Evolutionary conservation across 2,329 filamentous ascomycete species (phyloP).

Genomic region (Fusarium nematophilum): DNA sequence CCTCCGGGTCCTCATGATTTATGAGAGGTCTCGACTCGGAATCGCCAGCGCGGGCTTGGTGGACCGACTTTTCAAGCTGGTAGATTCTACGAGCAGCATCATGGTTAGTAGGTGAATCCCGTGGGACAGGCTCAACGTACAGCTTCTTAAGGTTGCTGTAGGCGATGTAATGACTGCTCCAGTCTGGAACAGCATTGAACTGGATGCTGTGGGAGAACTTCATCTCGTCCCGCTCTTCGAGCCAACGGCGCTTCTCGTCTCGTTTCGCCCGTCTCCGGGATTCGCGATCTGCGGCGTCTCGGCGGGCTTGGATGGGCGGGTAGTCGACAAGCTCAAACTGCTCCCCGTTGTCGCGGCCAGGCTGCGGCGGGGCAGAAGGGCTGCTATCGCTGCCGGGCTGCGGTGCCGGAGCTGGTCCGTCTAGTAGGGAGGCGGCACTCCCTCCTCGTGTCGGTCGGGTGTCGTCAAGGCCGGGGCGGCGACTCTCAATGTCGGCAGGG

Average conservation of each 20-base stretch:
- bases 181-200: conserved; percentile 99
- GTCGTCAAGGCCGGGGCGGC: conserved; percentile 31
- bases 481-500: conserved; percentile 31
- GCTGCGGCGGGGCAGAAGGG: conserved; percentile 3
- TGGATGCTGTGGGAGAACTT: conserved; percentile 99
- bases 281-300: conserved; percentile 47
- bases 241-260: conserved; percentile 73
- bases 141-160: conserved; percentile 99
- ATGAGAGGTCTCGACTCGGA: conserved; percentile 89
- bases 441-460: conserved; percentile 50
- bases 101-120: conserved; percentile 15
- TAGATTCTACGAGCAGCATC: conserved; percentile 78
- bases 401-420: conserved; percentile 14
- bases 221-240: conserved; percentile 86
- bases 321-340: conserved; percentile 58
- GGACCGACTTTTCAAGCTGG: conserved; percentile 86
- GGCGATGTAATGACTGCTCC: conserved; percentile 97
- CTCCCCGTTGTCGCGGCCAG: conserved; percentile 24
- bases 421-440: conserved; percentile 40
- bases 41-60: conserved; percentile 74
- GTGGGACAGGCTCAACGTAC: conserved; percentile 64
- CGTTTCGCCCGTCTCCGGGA: conserved; percentile 57
- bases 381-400: conserved; percentile 15
- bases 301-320: conserved; percentile 45
- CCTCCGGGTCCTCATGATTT: conserved; percentile 78